Evolutionary conservation across 257 asterid genomes (phyloP).

Genomic region (Ilex asprella): DNA sequence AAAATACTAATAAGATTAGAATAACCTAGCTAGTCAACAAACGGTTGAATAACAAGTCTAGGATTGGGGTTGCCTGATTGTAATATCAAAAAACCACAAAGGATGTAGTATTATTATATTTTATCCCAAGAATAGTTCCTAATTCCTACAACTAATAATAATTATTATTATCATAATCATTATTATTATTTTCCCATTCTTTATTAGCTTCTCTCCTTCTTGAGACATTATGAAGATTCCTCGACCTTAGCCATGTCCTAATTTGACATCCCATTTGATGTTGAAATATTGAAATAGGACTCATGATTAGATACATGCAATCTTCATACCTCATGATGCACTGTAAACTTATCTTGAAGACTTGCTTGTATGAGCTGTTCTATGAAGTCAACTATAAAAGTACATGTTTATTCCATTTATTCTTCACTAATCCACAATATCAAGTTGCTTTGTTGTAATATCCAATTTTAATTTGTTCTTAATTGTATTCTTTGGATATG

Average conservation of each 20-base stretch:
- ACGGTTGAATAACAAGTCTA: too few species aligned
- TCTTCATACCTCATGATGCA: slow-evolving; percentile 47
- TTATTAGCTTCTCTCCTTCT: slow-evolving; percentile 8
- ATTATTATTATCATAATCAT: neutral
- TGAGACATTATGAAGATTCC: slow-evolving; percentile 35
- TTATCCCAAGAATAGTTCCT: too few species aligned
- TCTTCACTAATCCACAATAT: slow-evolving; percentile 14
- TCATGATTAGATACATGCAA: slow-evolving; percentile 58
- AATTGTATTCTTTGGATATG: slow-evolving; percentile 1
- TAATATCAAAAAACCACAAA: too few species aligned
- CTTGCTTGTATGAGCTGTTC: slow-evolving; percentile 37
- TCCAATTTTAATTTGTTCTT: slow-evolving; percentile 16
- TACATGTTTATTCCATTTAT: neutral
- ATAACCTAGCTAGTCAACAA: too few species aligned
- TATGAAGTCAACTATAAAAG: slow-evolving; percentile 43
- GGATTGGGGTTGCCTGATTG: too few species aligned
- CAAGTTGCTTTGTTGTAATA: slow-evolving; percentile 35
- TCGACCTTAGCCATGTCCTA: slow-evolving; percentile 38
- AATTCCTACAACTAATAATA: too few species aligned
- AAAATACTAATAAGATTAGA: too few species aligned
- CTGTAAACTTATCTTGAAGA: neutral
- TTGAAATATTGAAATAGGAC: slow-evolving; percentile 22
- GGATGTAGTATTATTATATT: too few species aligned
- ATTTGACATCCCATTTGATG: slow-evolving; percentile 22
- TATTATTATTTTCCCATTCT: neutral